phyloP scores from a whole-genome alignment of 1,284 basidiomycete species.

The Sporisorium sorghi region DNA sequence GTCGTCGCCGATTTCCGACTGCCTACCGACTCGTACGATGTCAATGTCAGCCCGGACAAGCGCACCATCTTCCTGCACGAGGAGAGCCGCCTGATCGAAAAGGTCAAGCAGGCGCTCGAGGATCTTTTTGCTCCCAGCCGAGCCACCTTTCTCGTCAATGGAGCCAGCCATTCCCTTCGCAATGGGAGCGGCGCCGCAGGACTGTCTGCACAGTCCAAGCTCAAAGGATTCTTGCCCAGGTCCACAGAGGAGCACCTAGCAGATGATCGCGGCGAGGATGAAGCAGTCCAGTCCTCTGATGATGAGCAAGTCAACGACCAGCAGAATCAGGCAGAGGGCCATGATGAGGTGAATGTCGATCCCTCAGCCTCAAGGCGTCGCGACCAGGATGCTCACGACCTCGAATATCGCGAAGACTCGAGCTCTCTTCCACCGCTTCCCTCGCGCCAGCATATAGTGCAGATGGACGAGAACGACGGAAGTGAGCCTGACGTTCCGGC shows the following conservation, averaged over 20 bases:
- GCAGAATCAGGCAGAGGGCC: background rate
- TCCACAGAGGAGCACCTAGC: background rate
- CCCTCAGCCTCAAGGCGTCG: background rate
- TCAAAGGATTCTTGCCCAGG: constrained; percentile 9
- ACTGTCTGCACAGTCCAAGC: constrained; percentile 22
- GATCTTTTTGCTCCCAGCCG: constrained; percentile 76
- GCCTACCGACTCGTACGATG: constrained; percentile 85
- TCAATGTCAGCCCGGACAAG: constrained; percentile 97
- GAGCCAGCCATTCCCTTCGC: constrained; percentile 37
- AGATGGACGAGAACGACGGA: constrained; percentile 18
- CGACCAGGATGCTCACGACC: background rate
- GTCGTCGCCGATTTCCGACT: constrained; percentile 85
- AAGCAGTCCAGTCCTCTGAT: constrained; percentile 4
- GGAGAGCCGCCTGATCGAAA: constrained; percentile 81
- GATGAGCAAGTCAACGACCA: constrained; percentile 45
- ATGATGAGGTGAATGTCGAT: constrained; percentile 7
- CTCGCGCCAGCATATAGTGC: background rate
- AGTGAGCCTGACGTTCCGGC: constrained; percentile 26
- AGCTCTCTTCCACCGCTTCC: background rate
- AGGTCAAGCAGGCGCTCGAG: constrained; percentile 74
- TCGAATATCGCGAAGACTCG: constrained; percentile 36
- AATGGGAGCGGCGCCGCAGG: constrained; percentile 17
- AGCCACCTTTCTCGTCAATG: constrained; percentile 74
- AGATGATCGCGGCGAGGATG: background rate
- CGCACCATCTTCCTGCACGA: constrained; percentile 91